Percentiles rank a stretch among this genome's conserved stretches.
These are phyloP conservation scores for Colletotrichum sublineola DNA, from an alignment of 2,329 filamentous ascomycete species.

Conservation along the genomic window DNA sequence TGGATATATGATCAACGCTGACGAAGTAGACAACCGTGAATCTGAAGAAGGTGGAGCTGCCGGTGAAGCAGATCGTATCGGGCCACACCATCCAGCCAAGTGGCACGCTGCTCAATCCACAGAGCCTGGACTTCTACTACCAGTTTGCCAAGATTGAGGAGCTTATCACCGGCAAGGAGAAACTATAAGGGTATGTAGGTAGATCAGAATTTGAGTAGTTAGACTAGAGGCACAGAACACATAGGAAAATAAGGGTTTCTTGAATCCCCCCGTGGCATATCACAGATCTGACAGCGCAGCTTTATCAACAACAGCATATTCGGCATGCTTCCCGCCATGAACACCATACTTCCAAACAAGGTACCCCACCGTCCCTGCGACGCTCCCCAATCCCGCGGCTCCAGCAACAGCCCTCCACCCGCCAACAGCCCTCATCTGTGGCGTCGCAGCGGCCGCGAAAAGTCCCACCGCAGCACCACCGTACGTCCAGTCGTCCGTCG, in stretches of 20 bases:
- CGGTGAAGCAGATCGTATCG: conserved; percentile 86
- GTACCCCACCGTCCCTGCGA: conserved; percentile 63
- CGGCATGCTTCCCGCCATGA: conserved; percentile 57
- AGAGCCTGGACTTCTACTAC: conserved; percentile 83
- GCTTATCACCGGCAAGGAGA: conserved; percentile 61
- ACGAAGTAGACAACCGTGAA: conserved; percentile 80
- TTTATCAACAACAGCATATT: conserved; percentile 37
- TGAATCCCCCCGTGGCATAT: not conserved
- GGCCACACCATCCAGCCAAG: conserved; percentile 80
- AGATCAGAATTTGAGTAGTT: not conserved
- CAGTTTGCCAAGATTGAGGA: conserved; percentile 81
- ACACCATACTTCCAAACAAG: conserved; percentile 65
- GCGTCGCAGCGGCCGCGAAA: conserved; percentile 50
- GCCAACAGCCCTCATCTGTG: conserved; percentile 41
- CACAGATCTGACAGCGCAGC: conserved; percentile 36
- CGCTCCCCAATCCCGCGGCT: conserved; percentile 61
- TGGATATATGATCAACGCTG: conserved; percentile 31
- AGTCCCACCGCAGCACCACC: conserved; percentile 53
- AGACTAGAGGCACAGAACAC: not conserved
- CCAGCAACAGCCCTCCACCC: conserved; percentile 59
- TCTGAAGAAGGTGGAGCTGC: conserved; percentile 86
- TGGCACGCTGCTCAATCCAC: conserved; percentile 81
- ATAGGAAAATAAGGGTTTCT: not conserved
- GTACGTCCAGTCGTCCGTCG: conserved; percentile 69
- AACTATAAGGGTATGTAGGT: conserved; percentile 54